Conservation (phyloP, 2,329 filamentous ascomycete species). For the Sporothrix curviconia region DNA sequence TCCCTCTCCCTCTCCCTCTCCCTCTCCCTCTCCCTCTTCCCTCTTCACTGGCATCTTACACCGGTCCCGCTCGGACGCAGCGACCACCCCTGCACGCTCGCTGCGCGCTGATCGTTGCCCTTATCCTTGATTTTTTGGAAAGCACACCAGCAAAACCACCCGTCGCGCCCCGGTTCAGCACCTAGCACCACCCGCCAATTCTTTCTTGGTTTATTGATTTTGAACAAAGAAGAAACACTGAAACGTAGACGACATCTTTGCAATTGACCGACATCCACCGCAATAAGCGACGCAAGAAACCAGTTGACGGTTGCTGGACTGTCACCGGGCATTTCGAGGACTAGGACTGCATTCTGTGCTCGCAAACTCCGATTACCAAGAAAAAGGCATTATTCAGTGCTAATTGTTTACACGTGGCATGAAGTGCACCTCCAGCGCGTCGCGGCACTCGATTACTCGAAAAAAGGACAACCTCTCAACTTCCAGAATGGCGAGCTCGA, state of each 20-base stretch:
- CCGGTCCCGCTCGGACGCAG: too few species aligned
- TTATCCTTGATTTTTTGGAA: conserved; percentile 10
- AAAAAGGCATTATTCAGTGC: too few species aligned
- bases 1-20: background rate
- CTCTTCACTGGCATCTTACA: too few species aligned
- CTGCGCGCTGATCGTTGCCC: conserved; percentile 1
- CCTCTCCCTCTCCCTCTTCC: too few species aligned
- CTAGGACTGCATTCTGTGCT: background rate
- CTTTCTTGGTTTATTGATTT: background rate
- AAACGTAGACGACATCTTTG: too few species aligned
- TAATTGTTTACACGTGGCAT: background rate
- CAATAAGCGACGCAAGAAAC: background rate
- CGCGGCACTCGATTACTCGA: background rate
- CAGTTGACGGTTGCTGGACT: too few species aligned
- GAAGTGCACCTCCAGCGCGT: background rate
- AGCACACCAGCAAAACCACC: too few species aligned
- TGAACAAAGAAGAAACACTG: too few species aligned
- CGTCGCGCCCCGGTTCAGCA: background rate
- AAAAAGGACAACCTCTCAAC: background rate
- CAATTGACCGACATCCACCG: background rate
- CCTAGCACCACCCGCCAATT: background rate
- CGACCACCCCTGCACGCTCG: too few species aligned
- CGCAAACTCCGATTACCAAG: too few species aligned
- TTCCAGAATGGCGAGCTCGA: background rate
- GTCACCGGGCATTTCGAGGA: too few species aligned